Conservation (phyloP, 2,329 filamentous ascomycete genomes). For the Clonostachys solani region DNA sequence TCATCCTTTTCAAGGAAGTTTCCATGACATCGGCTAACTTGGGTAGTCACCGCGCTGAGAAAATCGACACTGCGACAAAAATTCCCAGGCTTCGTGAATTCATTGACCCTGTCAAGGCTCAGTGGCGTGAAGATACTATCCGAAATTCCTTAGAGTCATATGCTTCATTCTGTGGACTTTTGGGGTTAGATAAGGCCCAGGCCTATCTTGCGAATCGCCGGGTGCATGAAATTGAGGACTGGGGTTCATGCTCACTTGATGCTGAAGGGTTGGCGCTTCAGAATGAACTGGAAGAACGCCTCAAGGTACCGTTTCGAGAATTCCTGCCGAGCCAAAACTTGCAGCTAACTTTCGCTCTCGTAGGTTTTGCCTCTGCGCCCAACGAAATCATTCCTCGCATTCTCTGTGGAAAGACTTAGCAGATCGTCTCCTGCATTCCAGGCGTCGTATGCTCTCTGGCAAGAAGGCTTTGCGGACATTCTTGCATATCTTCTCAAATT, state of each 20-base stretch:
- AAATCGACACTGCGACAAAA: slow-evolving; percentile 67
- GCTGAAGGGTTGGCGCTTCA: slow-evolving; percentile 76
- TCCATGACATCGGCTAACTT: neutral
- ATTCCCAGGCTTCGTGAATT: slow-evolving; percentile 71
- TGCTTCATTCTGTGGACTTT: slow-evolving; percentile 70
- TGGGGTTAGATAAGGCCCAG: slow-evolving; percentile 77
- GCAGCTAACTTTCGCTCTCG: neutral
- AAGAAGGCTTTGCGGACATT: slow-evolving; percentile 74
- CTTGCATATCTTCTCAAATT: slow-evolving; percentile 85
- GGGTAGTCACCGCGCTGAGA: slow-evolving; percentile 70
- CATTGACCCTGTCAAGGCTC: slow-evolving; percentile 72
- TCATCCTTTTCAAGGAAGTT: too few relatives aligned
- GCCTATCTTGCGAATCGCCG: slow-evolving; percentile 70
- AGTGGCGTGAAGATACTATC: slow-evolving; percentile 73
- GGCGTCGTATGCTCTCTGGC: slow-evolving; percentile 79
- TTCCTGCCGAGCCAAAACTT: slow-evolving; percentile 2
- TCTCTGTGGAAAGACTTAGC: slow-evolving; percentile 85
- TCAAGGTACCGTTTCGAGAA: slow-evolving; percentile 45
- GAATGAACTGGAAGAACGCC: slow-evolving; percentile 69
- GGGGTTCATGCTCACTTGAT: slow-evolving; percentile 75
- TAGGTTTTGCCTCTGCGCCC: slow-evolving; percentile 73
- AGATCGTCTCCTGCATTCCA: slow-evolving; percentile 69
- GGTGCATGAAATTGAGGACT: slow-evolving; percentile 75
- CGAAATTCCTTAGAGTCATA: slow-evolving; percentile 69
- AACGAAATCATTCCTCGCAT: slow-evolving; percentile 89